These are phyloP conservation scores for Aspergillus luchuensis DNA, from an alignment of 2,329 filamentous ascomycete species.

Conservation along the genomic window DNA sequence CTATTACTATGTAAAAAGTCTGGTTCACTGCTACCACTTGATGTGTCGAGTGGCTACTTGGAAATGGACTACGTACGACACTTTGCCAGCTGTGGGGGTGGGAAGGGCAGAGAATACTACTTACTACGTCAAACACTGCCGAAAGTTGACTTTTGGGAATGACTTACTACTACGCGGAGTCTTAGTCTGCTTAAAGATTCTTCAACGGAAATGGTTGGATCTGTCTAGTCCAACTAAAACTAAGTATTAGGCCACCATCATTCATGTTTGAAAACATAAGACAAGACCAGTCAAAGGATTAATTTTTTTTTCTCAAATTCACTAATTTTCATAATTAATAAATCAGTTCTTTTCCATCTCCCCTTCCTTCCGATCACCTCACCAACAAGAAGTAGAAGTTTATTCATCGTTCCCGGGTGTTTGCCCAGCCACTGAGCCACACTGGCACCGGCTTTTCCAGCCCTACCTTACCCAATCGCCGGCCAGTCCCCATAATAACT, in stretches of 20 bases:
- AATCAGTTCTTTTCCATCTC: not conserved
- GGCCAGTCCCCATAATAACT: slow-evolving; percentile 13
- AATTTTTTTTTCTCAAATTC: not conserved
- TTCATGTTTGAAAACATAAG: no score
- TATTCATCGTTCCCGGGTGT: slow-evolving; percentile 3
- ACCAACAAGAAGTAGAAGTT: not conserved
- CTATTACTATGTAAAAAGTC: not conserved
- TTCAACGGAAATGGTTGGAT: not conserved
- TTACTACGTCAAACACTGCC: slow-evolving; percentile 3
- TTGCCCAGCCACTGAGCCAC: slow-evolving; percentile 13
- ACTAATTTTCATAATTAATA: not conserved
- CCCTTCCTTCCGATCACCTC: not conserved
- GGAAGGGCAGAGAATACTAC: not conserved
- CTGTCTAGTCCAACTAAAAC: not conserved
- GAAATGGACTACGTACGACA: not conserved
- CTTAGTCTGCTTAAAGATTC: not conserved
- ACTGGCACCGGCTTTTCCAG: not conserved
- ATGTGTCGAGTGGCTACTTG: not conserved
- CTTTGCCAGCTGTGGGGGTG: not conserved
- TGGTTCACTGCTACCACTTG: not conserved
- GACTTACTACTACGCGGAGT: no score
- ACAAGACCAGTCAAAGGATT: no score
- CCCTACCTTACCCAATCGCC: slow-evolving; percentile 15
- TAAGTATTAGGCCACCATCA: no score
- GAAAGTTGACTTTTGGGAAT: not conserved